Evolutionary conservation across 2,329 filamentous ascomycete species (phyloP).

Genomic region (Cadophora gregata): DNA sequence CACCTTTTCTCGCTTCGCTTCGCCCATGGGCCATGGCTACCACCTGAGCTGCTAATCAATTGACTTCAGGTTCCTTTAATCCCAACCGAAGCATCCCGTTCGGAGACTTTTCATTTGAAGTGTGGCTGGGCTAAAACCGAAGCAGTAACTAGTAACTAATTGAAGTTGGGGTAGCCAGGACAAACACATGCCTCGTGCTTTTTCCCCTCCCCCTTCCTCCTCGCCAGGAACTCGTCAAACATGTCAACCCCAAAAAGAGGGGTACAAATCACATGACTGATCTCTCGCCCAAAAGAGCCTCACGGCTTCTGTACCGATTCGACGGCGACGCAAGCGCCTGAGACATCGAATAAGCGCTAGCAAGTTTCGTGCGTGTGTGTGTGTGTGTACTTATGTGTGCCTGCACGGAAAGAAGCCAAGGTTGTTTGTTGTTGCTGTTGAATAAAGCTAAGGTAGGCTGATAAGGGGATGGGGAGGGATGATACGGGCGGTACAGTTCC

Average conservation of each 20-base stretch:
- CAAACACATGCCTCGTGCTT: background rate
- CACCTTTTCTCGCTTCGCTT: background rate
- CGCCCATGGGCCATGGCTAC: too few relatives aligned
- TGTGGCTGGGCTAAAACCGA: background rate
- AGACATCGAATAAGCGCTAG: constrained; percentile 12
- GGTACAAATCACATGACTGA: constrained; percentile 10
- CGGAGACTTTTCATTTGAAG: background rate
- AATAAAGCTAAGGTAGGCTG: background rate
- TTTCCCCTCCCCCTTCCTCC: background rate
- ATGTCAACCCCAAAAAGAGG: background rate
- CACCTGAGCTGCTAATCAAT: background rate
- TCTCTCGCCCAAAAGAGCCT: constrained; percentile 2
- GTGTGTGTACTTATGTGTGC: too few relatives aligned
- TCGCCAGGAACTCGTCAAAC: background rate
- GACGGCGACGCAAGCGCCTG: background rate
- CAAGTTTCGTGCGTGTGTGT: constrained; percentile 2
- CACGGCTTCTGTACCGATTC: constrained; percentile 15
- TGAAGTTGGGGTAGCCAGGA: background rate
- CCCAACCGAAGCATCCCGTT: background rate
- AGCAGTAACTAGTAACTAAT: too few relatives aligned
- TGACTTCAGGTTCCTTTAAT: too few relatives aligned
- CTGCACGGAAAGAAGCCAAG: background rate
- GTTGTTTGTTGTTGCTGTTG: background rate
- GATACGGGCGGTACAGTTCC: background rate
- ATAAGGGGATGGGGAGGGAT: background rate